Percentiles rank a stretch among this genome's conserved stretches.
phyloP scores from a whole-genome alignment of 768 basidiomycete species.

The Hydnomerulius pinastri region DNA sequence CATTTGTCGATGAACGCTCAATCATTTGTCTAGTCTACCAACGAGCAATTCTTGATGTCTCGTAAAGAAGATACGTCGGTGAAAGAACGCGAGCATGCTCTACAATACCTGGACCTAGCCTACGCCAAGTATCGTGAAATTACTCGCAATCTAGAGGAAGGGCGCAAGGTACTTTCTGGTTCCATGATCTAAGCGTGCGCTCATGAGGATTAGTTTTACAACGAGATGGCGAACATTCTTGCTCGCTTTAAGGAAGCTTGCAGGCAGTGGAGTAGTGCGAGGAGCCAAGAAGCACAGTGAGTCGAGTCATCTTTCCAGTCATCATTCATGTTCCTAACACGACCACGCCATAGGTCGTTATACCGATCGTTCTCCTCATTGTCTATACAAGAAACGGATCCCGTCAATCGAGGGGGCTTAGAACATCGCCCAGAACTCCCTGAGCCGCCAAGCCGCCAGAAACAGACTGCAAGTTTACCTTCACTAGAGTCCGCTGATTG shows the following conservation, averaged over 20 bases:
- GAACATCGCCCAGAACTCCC: background rate
- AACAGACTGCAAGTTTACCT: conserved; percentile 43
- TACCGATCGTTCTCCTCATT: conserved; percentile 23
- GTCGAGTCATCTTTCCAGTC: conserved; percentile 18
- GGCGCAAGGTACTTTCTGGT: conserved; percentile 60
- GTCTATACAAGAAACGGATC: conserved; percentile 33
- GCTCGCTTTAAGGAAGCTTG: conserved; percentile 75
- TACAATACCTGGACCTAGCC: conserved; percentile 83
- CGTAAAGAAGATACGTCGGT: conserved; percentile 76
- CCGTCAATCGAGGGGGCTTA: conserved; percentile 2
- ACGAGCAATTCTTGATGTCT: conserved; percentile 73
- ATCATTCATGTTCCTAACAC: background rate
- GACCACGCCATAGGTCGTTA: conserved; percentile 16
- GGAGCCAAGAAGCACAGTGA: conserved; percentile 78
- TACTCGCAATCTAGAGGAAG: conserved; percentile 81
- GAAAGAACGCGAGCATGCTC: conserved; percentile 76
- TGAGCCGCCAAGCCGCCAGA: conserved; percentile 19
- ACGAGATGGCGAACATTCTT: conserved; percentile 74
- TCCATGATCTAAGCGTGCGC: background rate
- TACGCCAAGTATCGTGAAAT: conserved; percentile 90
- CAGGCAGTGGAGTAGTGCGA: conserved; percentile 67
- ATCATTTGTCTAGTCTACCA: conserved; percentile 51
- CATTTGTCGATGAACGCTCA: background rate
- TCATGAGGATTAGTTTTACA: conserved; percentile 73
- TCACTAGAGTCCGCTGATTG: conserved; percentile 52